Evolutionary conservation across 768 basidiomycete genomes (phyloP).

Genomic region (Mycena rebaudengoi): DNA sequence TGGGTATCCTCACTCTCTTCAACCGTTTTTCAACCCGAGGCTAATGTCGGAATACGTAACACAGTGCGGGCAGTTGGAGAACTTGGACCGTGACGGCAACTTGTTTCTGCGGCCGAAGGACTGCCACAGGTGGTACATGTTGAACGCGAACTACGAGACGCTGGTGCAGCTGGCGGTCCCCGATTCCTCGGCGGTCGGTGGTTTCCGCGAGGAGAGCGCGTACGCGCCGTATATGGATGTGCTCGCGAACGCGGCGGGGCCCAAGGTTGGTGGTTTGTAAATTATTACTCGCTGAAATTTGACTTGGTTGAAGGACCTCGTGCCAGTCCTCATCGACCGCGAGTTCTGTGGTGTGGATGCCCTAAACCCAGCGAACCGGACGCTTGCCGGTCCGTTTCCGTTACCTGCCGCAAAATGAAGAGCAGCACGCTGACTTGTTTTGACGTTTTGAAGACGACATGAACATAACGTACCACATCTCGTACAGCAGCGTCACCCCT

Average conservation of each 20-base stretch:
- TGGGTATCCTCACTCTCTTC: background rate
- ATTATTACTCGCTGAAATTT: too few species aligned
- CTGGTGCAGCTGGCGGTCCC: background rate
- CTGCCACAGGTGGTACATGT: background rate
- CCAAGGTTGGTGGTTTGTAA: background rate
- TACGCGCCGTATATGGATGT: slow-evolving; percentile 8
- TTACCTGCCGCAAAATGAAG: too few species aligned
- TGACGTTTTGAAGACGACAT: background rate
- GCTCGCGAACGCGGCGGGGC: background rate
- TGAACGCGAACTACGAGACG: slow-evolving; percentile 1
- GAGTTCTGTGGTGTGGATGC: background rate
- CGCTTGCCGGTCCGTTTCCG: background rate
- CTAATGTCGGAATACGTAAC: background rate
- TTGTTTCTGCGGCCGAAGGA: too few species aligned
- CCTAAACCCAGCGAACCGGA: background rate
- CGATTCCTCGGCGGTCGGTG: background rate
- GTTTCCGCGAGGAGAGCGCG: slow-evolving; percentile 1
- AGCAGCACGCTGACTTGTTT: background rate
- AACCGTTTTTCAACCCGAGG: too few species aligned
- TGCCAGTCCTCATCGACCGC: background rate
- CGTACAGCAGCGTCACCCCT: background rate
- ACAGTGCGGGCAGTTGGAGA: background rate
- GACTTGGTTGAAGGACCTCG: background rate
- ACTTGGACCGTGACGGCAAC: background rate
- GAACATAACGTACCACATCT: slow-evolving; percentile 8